Conservation (phyloP, 2,329 filamentous ascomycete species). For the Talaromyces amestolkiae region DNA sequence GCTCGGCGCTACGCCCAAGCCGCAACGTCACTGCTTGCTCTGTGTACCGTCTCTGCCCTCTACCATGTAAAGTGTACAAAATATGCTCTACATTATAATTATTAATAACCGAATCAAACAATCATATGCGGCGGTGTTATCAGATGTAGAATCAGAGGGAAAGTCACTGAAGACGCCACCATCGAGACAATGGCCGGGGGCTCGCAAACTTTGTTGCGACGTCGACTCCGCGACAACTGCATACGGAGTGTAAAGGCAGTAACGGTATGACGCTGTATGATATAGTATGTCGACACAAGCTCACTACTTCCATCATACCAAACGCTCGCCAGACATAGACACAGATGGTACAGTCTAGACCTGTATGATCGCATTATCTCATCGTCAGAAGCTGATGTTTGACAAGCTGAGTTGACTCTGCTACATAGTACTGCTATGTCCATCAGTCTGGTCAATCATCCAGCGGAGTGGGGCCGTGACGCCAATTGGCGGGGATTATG, state of each 20-base stretch:
- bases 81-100: not conserved
- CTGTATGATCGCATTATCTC: not conserved
- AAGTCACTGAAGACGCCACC: not conserved
- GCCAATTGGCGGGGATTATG: not conserved
- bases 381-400: not conserved
- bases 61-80: no score
- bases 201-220: not conserved
- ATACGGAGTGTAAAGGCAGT: no score
- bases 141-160: not conserved
- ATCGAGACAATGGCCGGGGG: not conserved
- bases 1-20: not conserved
- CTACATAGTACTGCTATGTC: not conserved
- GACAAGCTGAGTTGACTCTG: not conserved
- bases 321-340: not conserved
- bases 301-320: not conserved
- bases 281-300: not conserved
- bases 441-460: not conserved
- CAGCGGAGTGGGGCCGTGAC: constrained; percentile 2
- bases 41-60: not conserved
- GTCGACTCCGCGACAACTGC: not conserved
- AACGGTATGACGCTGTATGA: not conserved
- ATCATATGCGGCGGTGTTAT: not conserved
- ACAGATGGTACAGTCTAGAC: not conserved
- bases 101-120: no score
- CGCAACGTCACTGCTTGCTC: not conserved